These are phyloP conservation scores for Chlamydomonas sp. DNA, from an alignment of 139 green algal genomes.

Conservation along the genomic window DNA sequence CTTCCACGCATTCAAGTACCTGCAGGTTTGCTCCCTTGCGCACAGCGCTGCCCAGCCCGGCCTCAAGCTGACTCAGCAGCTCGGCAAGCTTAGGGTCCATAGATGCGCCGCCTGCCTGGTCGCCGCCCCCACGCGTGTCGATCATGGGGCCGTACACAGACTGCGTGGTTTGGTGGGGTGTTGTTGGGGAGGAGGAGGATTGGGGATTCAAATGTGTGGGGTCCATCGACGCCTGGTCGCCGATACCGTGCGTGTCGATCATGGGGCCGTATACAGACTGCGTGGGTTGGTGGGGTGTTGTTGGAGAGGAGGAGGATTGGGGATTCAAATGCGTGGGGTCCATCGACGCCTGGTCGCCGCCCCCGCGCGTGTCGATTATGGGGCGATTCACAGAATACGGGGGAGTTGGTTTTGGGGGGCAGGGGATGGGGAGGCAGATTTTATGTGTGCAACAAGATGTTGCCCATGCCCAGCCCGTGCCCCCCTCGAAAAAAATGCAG, in stretches of 20 bases:
- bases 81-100: slow-evolving; percentile 39
- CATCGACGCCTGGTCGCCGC: too few relatives aligned
- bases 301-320: too few relatives aligned
- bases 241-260: slow-evolving; percentile 14
- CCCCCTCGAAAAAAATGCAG: too few relatives aligned
- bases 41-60: slow-evolving; percentile 42
- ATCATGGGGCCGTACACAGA: slow-evolving; percentile 50
- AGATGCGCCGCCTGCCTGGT: slow-evolving; percentile 2
- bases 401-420: too few relatives aligned
- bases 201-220: too few relatives aligned
- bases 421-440: too few relatives aligned
- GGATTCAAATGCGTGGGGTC: too few relatives aligned
- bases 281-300: too few relatives aligned
- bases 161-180: slow-evolving; percentile 42
- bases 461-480: too few relatives aligned
- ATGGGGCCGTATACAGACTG: slow-evolving; percentile 48
- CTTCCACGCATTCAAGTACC: slow-evolving; percentile 5
- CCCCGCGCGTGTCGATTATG: slow-evolving; percentile 20
- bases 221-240: too few relatives aligned
- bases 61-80: slow-evolving; percentile 49
- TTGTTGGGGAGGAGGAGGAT: too few relatives aligned
- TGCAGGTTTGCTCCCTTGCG: slow-evolving; percentile 20
- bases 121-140: background rate
- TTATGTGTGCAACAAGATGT: too few relatives aligned
- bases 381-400: slow-evolving; percentile 49